A percentile compares a stretch with the other conserved stretches of the same genome.
phyloP scores from a whole-genome alignment of 441 rosid genomes.

The Gossypium trilobum region DNA sequence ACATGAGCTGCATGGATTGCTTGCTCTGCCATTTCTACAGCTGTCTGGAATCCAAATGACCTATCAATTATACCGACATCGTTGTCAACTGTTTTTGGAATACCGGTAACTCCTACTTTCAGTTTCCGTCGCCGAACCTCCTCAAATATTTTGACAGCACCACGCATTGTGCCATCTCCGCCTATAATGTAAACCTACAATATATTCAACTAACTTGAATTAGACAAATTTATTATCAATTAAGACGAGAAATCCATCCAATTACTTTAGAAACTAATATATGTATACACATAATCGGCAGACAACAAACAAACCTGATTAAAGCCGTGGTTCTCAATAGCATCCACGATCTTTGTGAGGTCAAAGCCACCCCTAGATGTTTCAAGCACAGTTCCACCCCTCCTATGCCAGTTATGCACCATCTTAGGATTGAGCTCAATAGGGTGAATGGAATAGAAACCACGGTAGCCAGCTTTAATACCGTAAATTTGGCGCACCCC shows the following conservation, averaged over 20 bases:
- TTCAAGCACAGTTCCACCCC: slow-evolving; percentile 67
- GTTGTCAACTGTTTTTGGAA: slow-evolving; percentile 82
- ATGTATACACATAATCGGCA: neutral
- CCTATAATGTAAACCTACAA: slow-evolving; percentile 61
- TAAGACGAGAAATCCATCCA: neutral
- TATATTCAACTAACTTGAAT: neutral
- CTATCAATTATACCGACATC: slow-evolving; percentile 76
- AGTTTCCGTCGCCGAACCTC: slow-evolving; percentile 29
- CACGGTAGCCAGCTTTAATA: slow-evolving; percentile 65
- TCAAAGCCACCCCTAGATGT: slow-evolving; percentile 78
- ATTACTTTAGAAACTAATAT: neutral
- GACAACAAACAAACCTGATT: slow-evolving; percentile 44
- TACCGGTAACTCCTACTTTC: slow-evolving; percentile 41
- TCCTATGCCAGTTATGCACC: slow-evolving; percentile 59
- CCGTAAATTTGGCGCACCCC: slow-evolving; percentile 66
- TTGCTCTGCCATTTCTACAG: slow-evolving; percentile 81
- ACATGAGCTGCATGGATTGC: slow-evolving; percentile 37
- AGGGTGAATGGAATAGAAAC: slow-evolving; percentile 57
- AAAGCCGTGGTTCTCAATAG: slow-evolving; percentile 41
- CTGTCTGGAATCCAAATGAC: slow-evolving; percentile 89
- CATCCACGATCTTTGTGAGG: slow-evolving; percentile 57
- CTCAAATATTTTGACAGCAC: slow-evolving; percentile 59
- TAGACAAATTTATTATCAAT: neutral
- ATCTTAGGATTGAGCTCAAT: slow-evolving; percentile 50
- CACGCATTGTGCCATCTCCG: slow-evolving; percentile 85